phyloP scores from a whole-genome alignment of 352 stramenopile genomes.

The Ochromonadaceae sp. region DNA sequence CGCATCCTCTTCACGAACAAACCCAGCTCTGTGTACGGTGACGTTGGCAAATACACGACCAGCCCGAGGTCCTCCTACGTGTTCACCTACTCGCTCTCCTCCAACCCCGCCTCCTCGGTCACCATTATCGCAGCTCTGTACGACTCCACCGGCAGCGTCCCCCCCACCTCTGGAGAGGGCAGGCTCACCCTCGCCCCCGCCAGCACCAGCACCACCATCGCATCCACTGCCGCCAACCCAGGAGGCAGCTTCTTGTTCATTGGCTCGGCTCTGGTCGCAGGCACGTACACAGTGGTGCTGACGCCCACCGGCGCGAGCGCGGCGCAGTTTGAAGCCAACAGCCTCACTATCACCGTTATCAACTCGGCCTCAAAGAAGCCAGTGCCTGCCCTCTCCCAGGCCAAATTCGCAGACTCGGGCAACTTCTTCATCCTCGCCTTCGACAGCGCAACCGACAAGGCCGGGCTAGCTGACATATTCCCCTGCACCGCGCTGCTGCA shows the following conservation, averaged over 20 bases:
- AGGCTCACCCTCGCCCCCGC: neutral
- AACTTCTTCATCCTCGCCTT: neutral
- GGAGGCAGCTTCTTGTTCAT: too few relatives aligned
- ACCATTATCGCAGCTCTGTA: neutral
- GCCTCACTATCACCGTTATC: neutral
- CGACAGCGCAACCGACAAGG: neutral
- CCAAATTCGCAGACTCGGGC: neutral
- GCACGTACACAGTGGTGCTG: too few relatives aligned
- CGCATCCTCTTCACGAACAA: neutral
- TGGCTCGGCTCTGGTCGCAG: too few relatives aligned
- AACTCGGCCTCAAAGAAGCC: too few relatives aligned
- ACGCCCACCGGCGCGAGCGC: neutral
- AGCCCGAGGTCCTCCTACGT: neutral
- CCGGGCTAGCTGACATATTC: neutral
- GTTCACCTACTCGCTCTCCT: neutral
- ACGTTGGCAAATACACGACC: neutral
- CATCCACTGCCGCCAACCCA: neutral
- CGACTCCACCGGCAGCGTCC: neutral
- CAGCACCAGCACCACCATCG: neutral
- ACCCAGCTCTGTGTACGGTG: neutral
- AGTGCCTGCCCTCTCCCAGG: neutral
- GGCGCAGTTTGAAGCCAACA: too few relatives aligned
- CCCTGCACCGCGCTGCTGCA: neutral
- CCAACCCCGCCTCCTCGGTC: neutral
- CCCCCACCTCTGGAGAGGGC: neutral